Base-by-base conservation (phyloP, 2,329 filamentous ascomycete species). In the Cladosporium sphaerospermum region DNA sequence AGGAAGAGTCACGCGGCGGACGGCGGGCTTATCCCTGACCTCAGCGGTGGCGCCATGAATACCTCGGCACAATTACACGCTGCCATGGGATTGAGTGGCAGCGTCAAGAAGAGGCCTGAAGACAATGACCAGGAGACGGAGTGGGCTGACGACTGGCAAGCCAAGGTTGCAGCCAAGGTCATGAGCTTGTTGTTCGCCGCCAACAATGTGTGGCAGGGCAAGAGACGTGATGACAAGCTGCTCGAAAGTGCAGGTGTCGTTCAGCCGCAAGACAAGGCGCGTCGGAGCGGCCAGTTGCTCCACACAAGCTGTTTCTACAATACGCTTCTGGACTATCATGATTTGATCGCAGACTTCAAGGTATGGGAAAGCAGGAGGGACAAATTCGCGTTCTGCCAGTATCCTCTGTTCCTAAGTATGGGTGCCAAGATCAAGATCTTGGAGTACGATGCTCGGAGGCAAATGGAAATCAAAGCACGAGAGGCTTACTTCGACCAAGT, bases 401-500 rank as follows among this genome's bases (percentile, higher is more conserved):
- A 95, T 63, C 89, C 91, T 0, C 95, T 96, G 63, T 84, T 96
- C 60, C 76, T 96, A 39, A 95, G 89, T 57, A 90, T 96, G 59
- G 91, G 89, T 75, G 86, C 90, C 28, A 96, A 96, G 70, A 95
- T 93, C 54, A 86, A 86, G 59, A 92, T 96, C 44, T 76, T 96
- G 62, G 89, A 96, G 64, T 82, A 95, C 63, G 91, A 96, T 69
- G 88, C 89, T 7, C 82, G 85, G 57, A 81, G 90, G 7, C 89
- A 96, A 69, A 96, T 96, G 90, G 85, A 89, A 64, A 83, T 82
- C 58, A 92, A 89, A 67, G 90, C 90, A 9, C 80, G 90, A 46
- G 88, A 96, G 65, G 89, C 90, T 2, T 95, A 95, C 68, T 95
- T 96, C 64, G 86, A 91, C 67, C 92, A 86, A 65, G 90, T 96